These are phyloP conservation scores for Cetradonia linearis DNA, from an alignment of 495 filamentous ascomycete genomes.

Conservation along the genomic window DNA sequence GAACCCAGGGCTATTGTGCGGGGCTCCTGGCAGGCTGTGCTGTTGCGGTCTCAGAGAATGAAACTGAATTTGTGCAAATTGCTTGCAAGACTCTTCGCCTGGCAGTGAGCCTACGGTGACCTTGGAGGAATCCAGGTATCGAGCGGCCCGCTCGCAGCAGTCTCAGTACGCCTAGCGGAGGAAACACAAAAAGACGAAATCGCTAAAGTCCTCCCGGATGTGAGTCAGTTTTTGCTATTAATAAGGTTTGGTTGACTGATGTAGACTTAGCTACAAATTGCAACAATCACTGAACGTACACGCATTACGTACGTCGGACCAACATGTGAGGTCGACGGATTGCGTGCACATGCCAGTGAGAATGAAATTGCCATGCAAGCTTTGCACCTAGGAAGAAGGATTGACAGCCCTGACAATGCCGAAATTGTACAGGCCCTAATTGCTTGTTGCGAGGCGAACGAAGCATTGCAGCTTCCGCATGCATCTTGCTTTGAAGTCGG, in stretches of 20 bases:
- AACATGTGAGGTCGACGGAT: conserved; percentile 14
- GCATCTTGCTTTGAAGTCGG: conserved; percentile 20
- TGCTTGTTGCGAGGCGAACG: conserved; percentile 14
- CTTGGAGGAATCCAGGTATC: conserved; percentile 22
- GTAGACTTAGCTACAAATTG: conserved; percentile 22
- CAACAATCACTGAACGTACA: conserved; percentile 26
- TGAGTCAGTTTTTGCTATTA: conserved; percentile 2
- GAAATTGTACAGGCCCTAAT: conserved; percentile 23
- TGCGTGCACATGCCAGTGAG: conserved; percentile 3
- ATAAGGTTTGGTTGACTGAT: not conserved
- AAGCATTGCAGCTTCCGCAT: conserved; percentile 22
- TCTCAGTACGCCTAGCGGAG: conserved; percentile 22
- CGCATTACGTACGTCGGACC: conserved; percentile 26
- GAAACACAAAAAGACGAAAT: conserved; percentile 26
- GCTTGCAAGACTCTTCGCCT: conserved; percentile 22
- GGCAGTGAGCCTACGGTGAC: conserved; percentile 26
- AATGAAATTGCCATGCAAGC: not conserved
- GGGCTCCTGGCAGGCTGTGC: conserved; percentile 24
- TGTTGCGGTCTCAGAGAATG: conserved; percentile 24
- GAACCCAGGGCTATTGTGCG: conserved; percentile 26
- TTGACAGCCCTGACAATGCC: conserved; percentile 30
- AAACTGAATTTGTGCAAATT: conserved; percentile 23
- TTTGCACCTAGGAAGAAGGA: conserved; percentile 19
- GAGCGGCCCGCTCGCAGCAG: conserved; percentile 22
- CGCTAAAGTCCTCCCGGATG: conserved; percentile 20